Evolutionary conservation across 2,329 filamentous ascomycete genomes (phyloP).

Genomic region (Aureobasidium sp.): DNA sequence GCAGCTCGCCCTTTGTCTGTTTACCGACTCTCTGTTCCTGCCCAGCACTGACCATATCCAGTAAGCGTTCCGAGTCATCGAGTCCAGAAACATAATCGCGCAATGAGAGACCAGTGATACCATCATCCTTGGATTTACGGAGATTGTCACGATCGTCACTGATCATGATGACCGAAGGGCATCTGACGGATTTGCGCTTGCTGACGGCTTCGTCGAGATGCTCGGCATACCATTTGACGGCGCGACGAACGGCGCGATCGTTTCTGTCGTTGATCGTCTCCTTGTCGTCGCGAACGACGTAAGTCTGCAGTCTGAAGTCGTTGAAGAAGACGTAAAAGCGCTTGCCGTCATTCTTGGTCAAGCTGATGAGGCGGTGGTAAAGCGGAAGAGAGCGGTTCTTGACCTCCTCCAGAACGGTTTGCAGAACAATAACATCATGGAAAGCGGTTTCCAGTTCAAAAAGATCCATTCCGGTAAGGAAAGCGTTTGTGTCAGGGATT

Average conservation of each 20-base stretch:
- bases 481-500: constrained; percentile 90
- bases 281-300: constrained; percentile 64
- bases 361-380: constrained; percentile 83
- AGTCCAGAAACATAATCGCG: constrained; percentile 75
- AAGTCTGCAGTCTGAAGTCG: constrained; percentile 89
- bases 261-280: constrained; percentile 97
- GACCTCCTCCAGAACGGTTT: constrained; percentile 93
- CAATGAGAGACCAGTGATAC: constrained; percentile 59
- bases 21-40: constrained; percentile 60
- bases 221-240: constrained; percentile 82
- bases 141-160: constrained; percentile 89
- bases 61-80: constrained; percentile 72
- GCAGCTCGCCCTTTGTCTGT: constrained; percentile 60
- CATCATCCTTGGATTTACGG: constrained; percentile 69
- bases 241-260: constrained; percentile 79
- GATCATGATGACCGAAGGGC: constrained; percentile 82
- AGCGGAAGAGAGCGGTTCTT: constrained; percentile 88
- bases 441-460: constrained; percentile 90
- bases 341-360: constrained; percentile 95
- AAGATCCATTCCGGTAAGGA: constrained; percentile 92
- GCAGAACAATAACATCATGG: constrained; percentile 92
- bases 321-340: constrained; percentile 99
- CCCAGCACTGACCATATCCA: constrained; percentile 87
- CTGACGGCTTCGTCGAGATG: constrained; percentile 64
- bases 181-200: constrained; percentile 44